Evolutionary conservation across 345 rosid genomes (phyloP).

Genomic region (Linum trigynum): DNA sequence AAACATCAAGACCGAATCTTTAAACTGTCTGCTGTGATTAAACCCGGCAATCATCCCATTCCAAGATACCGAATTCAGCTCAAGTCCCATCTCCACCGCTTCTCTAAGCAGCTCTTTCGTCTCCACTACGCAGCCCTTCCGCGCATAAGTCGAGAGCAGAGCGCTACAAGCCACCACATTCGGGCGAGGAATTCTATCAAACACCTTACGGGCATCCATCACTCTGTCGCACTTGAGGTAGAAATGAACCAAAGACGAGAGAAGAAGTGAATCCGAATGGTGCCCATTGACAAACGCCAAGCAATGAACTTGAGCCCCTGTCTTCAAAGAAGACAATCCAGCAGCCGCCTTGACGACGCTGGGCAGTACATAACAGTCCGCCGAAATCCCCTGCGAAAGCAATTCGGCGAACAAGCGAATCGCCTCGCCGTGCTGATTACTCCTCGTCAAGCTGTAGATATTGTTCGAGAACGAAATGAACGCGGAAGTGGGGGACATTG

Average conservation of each 20-base stretch:
- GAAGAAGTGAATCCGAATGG: conserved; percentile 13
- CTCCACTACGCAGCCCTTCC: conserved; percentile 37
- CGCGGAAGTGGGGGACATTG: conserved; percentile 21
- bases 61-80: conserved; percentile 48
- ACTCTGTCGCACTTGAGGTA: conserved; percentile 37
- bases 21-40: conserved; percentile 35
- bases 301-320: conserved; percentile 19
- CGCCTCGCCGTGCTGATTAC: conserved; percentile 24
- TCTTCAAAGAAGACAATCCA: conserved; percentile 11
- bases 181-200: conserved; percentile 35
- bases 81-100: conserved; percentile 27
- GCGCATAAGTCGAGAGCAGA: conserved; percentile 41
- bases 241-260: conserved; percentile 41
- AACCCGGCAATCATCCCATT: conserved; percentile 64
- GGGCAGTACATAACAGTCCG: conserved; percentile 5
- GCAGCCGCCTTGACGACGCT: conserved; percentile 26
- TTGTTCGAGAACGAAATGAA: conserved; percentile 30
- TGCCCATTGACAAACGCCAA: conserved; percentile 13
- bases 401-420: conserved; percentile 31
- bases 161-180: conserved; percentile 50
- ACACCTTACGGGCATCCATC: conserved; percentile 41
- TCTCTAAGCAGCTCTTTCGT: conserved; percentile 25
- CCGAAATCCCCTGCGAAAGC: conserved; percentile 28
- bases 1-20: conserved; percentile 38
- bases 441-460: conserved; percentile 28